Conservation (phyloP, 2,329 filamentous ascomycete species). For the Talaromyces sp. region DNA sequence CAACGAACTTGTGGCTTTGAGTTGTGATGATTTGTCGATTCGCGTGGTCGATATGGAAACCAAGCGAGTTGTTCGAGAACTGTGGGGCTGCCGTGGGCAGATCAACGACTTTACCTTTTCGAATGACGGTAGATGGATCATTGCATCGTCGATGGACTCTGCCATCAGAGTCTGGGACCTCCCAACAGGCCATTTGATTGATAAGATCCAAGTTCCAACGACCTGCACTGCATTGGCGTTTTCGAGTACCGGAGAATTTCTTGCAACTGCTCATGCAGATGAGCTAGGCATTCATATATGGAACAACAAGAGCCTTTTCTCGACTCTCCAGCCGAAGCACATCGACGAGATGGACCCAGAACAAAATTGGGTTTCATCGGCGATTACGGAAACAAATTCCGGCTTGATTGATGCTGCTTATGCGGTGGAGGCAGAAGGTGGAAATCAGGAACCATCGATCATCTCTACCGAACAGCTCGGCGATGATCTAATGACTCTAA, state of each 20-base stretch:
- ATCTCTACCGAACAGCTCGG: conserved; percentile 69
- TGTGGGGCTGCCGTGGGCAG: conserved; percentile 71
- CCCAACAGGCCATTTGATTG: conserved; percentile 90
- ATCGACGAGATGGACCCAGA: conserved; percentile 72
- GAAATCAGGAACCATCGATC: conserved; percentile 47
- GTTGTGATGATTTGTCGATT: conserved; percentile 83
- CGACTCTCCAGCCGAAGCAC: conserved; percentile 77
- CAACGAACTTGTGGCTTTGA: conserved; percentile 80
- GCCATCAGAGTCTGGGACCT: conserved; percentile 88
- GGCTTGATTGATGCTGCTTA: conserved; percentile 73
- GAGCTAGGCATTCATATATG: conserved; percentile 87
- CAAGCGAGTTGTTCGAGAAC: conserved; percentile 82
- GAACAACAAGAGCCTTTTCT: conserved; percentile 91
- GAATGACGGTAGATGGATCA: conserved; percentile 86
- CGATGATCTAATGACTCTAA: conserved; percentile 78
- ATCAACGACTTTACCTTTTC: conserved; percentile 87
- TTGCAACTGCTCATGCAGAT: conserved; percentile 81
- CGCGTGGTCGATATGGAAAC: conserved; percentile 88
- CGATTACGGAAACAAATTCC: conserved; percentile 75
- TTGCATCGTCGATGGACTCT: conserved; percentile 77
- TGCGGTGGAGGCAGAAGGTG: conserved; percentile 47
- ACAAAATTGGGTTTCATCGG: conserved; percentile 62
- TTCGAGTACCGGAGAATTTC: conserved; percentile 83
- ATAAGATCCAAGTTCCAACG: conserved; percentile 74
- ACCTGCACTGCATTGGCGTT: conserved; percentile 82